phyloP scores from a whole-genome alignment of 192 early-diverging fungal species.

The Backusella morwellensis region DNA sequence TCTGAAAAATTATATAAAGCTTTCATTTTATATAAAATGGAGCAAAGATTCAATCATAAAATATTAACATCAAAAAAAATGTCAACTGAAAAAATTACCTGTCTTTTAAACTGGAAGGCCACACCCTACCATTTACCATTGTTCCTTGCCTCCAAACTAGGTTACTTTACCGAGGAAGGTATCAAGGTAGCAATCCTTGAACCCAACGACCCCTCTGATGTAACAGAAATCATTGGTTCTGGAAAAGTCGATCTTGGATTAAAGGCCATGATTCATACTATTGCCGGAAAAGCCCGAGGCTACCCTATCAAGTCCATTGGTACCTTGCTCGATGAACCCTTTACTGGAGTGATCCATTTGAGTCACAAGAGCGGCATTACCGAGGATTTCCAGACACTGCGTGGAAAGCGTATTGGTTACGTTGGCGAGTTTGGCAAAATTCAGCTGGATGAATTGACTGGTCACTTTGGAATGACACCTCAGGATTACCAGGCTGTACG shows the following conservation, averaged over 20 bases:
- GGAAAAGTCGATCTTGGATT: slow-evolving; percentile 62
- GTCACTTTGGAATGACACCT: slow-evolving; percentile 54
- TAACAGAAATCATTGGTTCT: slow-evolving; percentile 62
- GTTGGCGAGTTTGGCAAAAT: slow-evolving; percentile 68
- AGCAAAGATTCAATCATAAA: neutral
- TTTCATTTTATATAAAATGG: neutral
- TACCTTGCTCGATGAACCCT: slow-evolving; percentile 63
- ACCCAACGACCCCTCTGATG: slow-evolving; percentile 62
- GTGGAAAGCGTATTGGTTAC: slow-evolving; percentile 61
- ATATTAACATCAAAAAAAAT: slow-evolving; percentile 15
- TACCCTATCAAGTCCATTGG: slow-evolving; percentile 64
- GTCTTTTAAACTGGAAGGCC: slow-evolving; percentile 56
- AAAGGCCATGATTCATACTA: slow-evolving; percentile 74
- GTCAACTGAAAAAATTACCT: slow-evolving; percentile 58
- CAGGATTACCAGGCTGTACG: slow-evolving; percentile 56
- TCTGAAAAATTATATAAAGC: neutral
- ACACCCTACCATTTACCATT: slow-evolving; percentile 64
- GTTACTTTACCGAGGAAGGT: slow-evolving; percentile 56
- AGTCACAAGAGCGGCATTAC: slow-evolving; percentile 51
- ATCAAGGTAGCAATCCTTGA: slow-evolving; percentile 67
- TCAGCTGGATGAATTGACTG: slow-evolving; percentile 57
- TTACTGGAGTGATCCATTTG: slow-evolving; percentile 62
- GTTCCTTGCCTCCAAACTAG: slow-evolving; percentile 62
- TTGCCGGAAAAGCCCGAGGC: slow-evolving; percentile 61
- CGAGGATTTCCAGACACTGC: slow-evolving; percentile 48